Conservation (phyloP, 2,329 filamentous ascomycete genomes). For the Talaromyces amestolkiae region DNA sequence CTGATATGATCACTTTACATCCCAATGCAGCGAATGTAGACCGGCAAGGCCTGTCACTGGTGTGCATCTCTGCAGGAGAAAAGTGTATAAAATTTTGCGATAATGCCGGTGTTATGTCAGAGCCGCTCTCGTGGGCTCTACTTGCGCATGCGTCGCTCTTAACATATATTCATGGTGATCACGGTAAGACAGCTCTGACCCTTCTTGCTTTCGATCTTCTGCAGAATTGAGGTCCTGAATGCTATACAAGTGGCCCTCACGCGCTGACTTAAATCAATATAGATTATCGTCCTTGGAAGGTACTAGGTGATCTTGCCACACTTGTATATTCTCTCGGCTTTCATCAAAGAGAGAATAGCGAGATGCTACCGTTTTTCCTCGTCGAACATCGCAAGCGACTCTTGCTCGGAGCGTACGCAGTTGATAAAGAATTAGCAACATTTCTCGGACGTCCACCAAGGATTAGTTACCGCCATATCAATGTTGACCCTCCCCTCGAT, state of each 20-base stretch:
- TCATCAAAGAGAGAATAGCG: constrained; percentile 15
- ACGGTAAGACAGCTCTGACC: neutral
- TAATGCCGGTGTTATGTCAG: constrained; percentile 25
- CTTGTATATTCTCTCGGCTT: constrained; percentile 20
- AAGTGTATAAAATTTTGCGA: constrained; percentile 29
- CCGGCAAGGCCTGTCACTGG: constrained; percentile 17
- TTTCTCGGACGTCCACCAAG: constrained; percentile 31
- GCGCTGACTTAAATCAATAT: neutral
- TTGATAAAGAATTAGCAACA: constrained; percentile 31
- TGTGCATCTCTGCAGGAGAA: constrained; percentile 29
- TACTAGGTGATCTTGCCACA: constrained; percentile 22
- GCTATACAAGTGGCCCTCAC: neutral
- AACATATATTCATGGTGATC: constrained; percentile 27
- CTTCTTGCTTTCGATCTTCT: neutral
- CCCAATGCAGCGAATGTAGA: constrained; percentile 16
- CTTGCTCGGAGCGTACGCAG: constrained; percentile 26
- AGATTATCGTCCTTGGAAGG: constrained; percentile 21
- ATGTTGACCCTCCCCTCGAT: constrained; percentile 28
- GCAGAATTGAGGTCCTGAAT: neutral
- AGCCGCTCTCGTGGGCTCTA: constrained; percentile 31
- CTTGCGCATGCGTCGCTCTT: constrained; percentile 25
- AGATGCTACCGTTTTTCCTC: constrained; percentile 27
- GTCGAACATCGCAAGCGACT: constrained; percentile 28
- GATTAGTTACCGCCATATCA: constrained; percentile 29
- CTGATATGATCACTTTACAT: constrained; percentile 13